These are phyloP conservation scores for Auricularia heimuer DNA, from an alignment of 768 basidiomycete genomes.

Conservation along the genomic window DNA sequence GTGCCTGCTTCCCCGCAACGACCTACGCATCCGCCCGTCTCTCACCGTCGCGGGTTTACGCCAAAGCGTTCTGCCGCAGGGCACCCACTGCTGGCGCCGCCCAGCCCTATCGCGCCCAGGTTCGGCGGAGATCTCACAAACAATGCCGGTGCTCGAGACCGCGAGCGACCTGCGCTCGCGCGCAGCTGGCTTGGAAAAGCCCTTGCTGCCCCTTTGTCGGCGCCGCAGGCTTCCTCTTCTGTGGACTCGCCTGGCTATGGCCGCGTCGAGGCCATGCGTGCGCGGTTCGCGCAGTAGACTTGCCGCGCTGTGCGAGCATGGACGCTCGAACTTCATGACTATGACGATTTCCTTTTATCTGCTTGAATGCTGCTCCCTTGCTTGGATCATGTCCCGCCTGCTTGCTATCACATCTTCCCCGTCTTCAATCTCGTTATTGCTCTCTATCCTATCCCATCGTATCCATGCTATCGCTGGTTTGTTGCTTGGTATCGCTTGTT, in stretches of 20 bases:
- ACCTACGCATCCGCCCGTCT: neutral
- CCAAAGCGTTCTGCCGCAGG: neutral
- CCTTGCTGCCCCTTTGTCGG: neutral
- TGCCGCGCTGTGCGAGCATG: no score
- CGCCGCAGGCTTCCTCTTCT: neutral
- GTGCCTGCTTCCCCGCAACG: neutral
- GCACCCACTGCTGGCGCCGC: neutral
- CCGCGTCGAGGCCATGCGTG: neutral
- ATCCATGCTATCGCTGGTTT: no score
- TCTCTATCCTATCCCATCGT: no score
- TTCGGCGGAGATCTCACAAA: neutral
- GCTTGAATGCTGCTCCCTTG: no score
- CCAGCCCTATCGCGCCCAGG: neutral
- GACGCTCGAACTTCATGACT: no score
- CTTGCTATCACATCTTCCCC: no score
- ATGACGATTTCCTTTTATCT: no score
- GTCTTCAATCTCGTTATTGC: no score
- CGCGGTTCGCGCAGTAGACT: neutral
- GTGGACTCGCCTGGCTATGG: neutral
- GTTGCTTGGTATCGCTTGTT: no score
- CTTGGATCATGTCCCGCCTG: no score
- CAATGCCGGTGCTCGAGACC: neutral
- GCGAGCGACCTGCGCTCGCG: neutral
- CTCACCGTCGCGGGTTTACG: neutral
- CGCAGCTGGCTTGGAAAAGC: neutral